Base-by-base conservation (phyloP, 306 rosid species). In the Malus sylvestris region DNA sequence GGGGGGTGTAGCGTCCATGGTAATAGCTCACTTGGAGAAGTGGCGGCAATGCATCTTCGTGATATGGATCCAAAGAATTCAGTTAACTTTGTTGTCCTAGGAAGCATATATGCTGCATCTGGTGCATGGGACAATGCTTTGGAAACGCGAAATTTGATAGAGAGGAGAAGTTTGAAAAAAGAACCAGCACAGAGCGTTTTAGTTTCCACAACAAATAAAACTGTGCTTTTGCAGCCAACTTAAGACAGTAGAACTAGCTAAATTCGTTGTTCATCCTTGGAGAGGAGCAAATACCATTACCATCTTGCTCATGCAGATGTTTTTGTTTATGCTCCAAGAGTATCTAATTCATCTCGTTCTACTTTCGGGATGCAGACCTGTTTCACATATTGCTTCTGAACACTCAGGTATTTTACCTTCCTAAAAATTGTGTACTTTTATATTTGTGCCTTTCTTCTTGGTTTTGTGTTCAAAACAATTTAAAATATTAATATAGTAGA, bases 41-140 rank as follows among this genome's bases (percentile, higher is more conserved):
- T 64, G 32, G 86, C 73, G 32, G 78, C 83, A 33, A 79, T 20
- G 73, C 77, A 75, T 75, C 78, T 83, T 57, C 8, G 32, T 49
- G 57, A 67, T 14, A 71, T 79, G 69, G 81, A 83, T 71, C 81
- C 86, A 20, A 35, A 49, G 14, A 83, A 79, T 75, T 59, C 86
- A 25, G 78, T 49, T 49, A 75, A 67, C 75, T 71, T 75, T 51
- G 78, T 79, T 65, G 83, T 66, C 58, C 79, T 79, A 32, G 78
- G 83, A 70, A 51, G 86, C 64, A 16, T 83, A 53, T 83, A 83
- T 79, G 76, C 83, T 35, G 75, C 81, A 33, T 65, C 45, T 60
- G 81, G 86, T 60, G 80, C 73, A 27, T 83, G 86, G 86, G 81
- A 83, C 22, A 75, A 70, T 46, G 86, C 81, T 38, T 63, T 46